Evolutionary conservation across 805 yeast genomes (phyloP).

Genomic region (Myxozyma monticola): DNA sequence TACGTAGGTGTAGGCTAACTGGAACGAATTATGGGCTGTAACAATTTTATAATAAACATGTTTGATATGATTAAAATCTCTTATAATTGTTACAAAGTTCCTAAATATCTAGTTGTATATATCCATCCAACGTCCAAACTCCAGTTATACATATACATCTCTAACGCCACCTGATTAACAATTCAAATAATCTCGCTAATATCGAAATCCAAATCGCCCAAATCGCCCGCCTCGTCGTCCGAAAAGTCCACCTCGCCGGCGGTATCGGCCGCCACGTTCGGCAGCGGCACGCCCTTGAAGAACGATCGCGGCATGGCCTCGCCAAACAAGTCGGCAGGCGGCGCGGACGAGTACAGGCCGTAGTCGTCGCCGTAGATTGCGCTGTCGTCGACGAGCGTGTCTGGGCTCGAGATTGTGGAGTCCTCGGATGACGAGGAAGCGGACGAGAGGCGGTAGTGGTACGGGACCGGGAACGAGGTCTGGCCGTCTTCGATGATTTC

Average conservation of each 20-base stretch:
- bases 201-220: constrained; percentile 4
- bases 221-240: constrained; percentile 7
- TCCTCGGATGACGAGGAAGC: not conserved
- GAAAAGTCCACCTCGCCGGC: constrained; percentile 3
- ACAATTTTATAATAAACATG: too few relatives aligned
- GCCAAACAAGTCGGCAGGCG: too few relatives aligned
- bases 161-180: not conserved
- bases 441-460: not conserved
- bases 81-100: not conserved
- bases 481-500: not conserved
- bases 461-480: not conserved
- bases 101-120: not conserved
- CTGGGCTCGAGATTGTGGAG: too few relatives aligned
- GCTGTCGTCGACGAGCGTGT: too few relatives aligned
- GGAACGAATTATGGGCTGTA: too few relatives aligned
- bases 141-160: too few relatives aligned
- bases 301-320: too few relatives aligned
- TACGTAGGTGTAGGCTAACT: not conserved
- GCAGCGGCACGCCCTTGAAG: too few relatives aligned
- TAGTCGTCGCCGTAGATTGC: too few relatives aligned
- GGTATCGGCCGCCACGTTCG: constrained; percentile 1
- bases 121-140: too few relatives aligned
- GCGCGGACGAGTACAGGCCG: too few relatives aligned
- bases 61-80: not conserved
- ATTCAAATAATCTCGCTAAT: not conserved